Percentiles rank a stretch among this genome's conserved stretches.
phyloP scores from a whole-genome alignment of 768 basidiomycete genomes.

The Serendipita sp. region DNA sequence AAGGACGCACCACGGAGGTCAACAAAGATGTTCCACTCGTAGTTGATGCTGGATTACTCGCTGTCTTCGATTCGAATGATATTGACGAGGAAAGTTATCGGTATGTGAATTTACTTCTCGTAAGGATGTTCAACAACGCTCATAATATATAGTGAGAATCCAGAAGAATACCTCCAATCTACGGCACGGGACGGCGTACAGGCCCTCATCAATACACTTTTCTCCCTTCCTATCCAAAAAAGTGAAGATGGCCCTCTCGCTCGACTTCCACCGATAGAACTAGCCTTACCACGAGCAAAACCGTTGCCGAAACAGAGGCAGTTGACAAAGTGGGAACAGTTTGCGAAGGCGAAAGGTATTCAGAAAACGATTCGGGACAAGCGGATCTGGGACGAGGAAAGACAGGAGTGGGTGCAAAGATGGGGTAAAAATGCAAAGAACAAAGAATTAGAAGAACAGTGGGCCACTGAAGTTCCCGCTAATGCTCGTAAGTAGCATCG shows the following conservation, averaged over 20 bases:
- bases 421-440: slow-evolving; percentile 91
- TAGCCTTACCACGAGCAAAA: slow-evolving; percentile 75
- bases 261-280: slow-evolving; percentile 60
- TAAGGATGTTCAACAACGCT: no score
- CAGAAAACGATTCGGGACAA: slow-evolving; percentile 60
- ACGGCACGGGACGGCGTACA: slow-evolving; percentile 74
- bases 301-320: slow-evolving; percentile 86
- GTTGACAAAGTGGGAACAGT: slow-evolving; percentile 91
- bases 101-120: slow-evolving; percentile 25
- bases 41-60: slow-evolving; percentile 67
- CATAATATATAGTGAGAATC: slow-evolving; percentile 38
- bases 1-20: slow-evolving; percentile 32
- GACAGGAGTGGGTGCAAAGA: slow-evolving; percentile 77
- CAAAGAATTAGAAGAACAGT: slow-evolving; percentile 69
- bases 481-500: slow-evolving; percentile 51
- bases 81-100: slow-evolving; percentile 72
- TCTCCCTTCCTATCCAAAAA: slow-evolving; percentile 59
- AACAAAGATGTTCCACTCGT: slow-evolving; percentile 70
- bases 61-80: slow-evolving; percentile 76
- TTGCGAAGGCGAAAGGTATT: slow-evolving; percentile 90
- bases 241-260: slow-evolving; percentile 74
- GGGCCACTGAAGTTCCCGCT: slow-evolving; percentile 80
- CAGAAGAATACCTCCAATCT: slow-evolving; percentile 65
- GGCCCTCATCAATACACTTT: slow-evolving; percentile 62
- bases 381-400: slow-evolving; percentile 87